These are phyloP conservation scores for Sporisorium sorghi DNA, from an alignment of 1,284 basidiomycete species.

Conservation along the genomic window DNA sequence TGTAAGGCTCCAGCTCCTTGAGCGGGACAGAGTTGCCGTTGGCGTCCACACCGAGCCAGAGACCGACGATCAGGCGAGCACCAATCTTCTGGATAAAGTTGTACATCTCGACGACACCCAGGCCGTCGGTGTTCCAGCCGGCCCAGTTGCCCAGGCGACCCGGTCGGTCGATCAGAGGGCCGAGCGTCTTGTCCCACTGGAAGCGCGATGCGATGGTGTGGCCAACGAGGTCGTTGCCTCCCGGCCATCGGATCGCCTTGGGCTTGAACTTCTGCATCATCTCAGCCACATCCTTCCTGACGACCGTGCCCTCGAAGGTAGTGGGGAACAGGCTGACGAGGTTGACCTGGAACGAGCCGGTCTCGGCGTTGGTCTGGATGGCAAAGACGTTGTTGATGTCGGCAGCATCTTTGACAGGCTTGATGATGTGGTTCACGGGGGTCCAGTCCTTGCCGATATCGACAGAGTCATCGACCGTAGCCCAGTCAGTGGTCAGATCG, in stretches of 20 bases:
- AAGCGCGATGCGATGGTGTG: conserved; percentile 74
- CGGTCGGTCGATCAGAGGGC: conserved; percentile 72
- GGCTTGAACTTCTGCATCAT: conserved; percentile 76
- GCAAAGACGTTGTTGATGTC: conserved; percentile 56
- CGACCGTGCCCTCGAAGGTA: conserved; percentile 45
- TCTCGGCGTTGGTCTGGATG: conserved; percentile 26
- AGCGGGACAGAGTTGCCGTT: conserved; percentile 71
- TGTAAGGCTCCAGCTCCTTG: conserved; percentile 74
- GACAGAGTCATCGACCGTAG: background rate
- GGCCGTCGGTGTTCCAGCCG: conserved; percentile 70
- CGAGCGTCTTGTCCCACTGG: conserved; percentile 78
- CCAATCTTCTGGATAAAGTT: conserved; percentile 76
- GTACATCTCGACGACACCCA: conserved; percentile 76
- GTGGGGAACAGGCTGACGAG: conserved; percentile 53
- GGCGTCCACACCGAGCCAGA: conserved; percentile 74
- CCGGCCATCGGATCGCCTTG: conserved; percentile 78
- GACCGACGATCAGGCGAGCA: conserved; percentile 75
- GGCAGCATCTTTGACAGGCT: conserved; percentile 7
- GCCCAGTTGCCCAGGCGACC: conserved; percentile 74
- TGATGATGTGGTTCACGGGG: conserved; percentile 18
- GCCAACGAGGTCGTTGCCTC: conserved; percentile 74
- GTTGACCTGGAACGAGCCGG: conserved; percentile 47
- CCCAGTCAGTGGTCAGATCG: conserved; percentile 19
- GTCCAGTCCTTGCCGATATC: conserved; percentile 39
- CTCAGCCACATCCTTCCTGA: conserved; percentile 75